Evolutionary conservation across 192 early-diverging fungal species (phyloP), one percentile per base, ranked within the genome.

Genomic region (Coemansia sp.): DNA sequence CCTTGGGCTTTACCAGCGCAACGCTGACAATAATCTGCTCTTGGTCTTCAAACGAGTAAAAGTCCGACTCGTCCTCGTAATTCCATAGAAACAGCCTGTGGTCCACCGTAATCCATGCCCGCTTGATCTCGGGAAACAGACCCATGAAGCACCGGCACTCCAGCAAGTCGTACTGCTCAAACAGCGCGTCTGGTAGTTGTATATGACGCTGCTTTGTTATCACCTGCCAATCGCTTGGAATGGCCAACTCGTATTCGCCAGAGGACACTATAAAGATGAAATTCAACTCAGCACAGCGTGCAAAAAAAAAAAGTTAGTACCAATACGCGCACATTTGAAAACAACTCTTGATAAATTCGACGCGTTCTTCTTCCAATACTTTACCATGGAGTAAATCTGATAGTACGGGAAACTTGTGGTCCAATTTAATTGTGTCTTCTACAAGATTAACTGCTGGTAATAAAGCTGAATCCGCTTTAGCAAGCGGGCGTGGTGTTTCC

Each of bases 101-200:
- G 76, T 94, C 94, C 52, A 98, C 90, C 1, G 92, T 93, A 40
- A 97, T 92, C 92, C 95, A 98, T 15, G 90, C 95, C 22, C 91
- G 89, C 55, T 91, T 82, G 59, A 98, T 91, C 64, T 95, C 93
- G 12, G 95, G 92, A 37, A 94, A 94, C 20, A 98, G 73, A 1
- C 97, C 97, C 87, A 95, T 91, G 73, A 93, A 96, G 65, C 88
- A 89, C 55, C 87, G 86, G 64, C 87, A 91, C 74, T 92, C 85
- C 1, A 93, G 80, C 22, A 84, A 69, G 63, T 93, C 88, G 68
- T 93, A 93, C 64, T 83, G 80, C 69, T 94, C 89, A 73, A 91
- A 91, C 58, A 94, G 71, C 62, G 85, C 87, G 68, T 91, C 89
- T 0, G 92, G 92, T 18, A 94, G 84, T 10, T 89, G 85, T 29